These are phyloP conservation scores for Trichocladium antarcticum DNA, from an alignment of 495 filamentous ascomycete genomes.

Conservation along the genomic window DNA sequence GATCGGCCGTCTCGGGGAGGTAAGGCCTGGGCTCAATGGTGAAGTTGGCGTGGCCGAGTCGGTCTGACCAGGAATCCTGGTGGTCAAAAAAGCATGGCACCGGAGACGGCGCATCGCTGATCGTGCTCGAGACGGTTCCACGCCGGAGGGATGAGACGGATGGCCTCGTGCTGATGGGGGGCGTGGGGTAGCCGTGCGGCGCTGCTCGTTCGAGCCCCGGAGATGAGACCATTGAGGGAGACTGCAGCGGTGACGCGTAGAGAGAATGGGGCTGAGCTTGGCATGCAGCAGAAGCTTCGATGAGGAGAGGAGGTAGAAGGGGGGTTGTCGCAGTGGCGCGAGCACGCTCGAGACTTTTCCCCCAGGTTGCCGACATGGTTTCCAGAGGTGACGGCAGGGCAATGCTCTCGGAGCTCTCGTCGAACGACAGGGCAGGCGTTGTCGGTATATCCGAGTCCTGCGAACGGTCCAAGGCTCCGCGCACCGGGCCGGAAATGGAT, in stretches of 20 bases:
- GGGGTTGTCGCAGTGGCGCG: constrained; percentile 63
- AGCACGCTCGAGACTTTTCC: constrained; percentile 43
- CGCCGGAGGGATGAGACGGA: constrained; percentile 64
- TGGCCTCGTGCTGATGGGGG: constrained; percentile 67
- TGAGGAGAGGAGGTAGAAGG: constrained; percentile 68
- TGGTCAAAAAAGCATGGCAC: constrained; percentile 52
- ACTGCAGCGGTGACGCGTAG: constrained; percentile 69
- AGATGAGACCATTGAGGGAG: constrained; percentile 48
- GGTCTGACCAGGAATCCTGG: constrained; percentile 68
- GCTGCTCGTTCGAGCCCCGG: constrained; percentile 18
- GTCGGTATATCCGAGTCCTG: constrained; percentile 48
- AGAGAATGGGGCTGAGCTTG: constrained; percentile 30
- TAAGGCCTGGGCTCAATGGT: constrained; percentile 79
- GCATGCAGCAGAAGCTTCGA: constrained; percentile 28
- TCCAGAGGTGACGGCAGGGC: constrained; percentile 42
- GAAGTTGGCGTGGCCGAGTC: constrained; percentile 85
- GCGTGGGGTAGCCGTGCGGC: constrained; percentile 46
- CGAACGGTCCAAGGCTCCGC: constrained; percentile 36
- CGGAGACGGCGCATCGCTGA: constrained; percentile 30
- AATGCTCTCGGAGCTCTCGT: constrained; percentile 46
- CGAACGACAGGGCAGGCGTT: constrained; percentile 55
- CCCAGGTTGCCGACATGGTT: constrained; percentile 45
- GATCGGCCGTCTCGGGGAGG: constrained; percentile 44
- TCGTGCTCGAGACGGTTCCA: constrained; percentile 26
- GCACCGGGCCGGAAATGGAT: constrained; percentile 50